These are phyloP conservation scores for Boletus semigastroideus DNA, from an alignment of 1,284 basidiomycete genomes.

Conservation along the genomic window DNA sequence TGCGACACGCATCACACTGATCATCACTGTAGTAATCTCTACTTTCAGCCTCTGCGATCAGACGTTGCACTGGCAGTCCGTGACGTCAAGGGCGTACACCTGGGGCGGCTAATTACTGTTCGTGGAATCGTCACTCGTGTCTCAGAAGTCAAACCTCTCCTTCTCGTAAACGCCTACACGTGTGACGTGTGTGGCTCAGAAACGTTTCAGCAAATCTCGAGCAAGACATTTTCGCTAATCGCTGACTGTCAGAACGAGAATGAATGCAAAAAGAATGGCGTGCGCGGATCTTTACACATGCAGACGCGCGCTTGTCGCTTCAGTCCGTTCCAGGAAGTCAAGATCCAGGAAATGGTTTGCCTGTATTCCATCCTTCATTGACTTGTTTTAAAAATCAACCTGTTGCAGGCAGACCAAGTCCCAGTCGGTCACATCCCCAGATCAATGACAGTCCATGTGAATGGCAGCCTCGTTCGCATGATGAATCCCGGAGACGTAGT, in stretches of 20 bases:
- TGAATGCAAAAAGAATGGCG: constrained; percentile 85
- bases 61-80: constrained; percentile 86
- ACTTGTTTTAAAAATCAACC: constrained; percentile 10
- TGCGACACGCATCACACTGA: constrained; percentile 18
- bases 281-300: constrained; percentile 93
- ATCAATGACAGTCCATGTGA: constrained; percentile 95
- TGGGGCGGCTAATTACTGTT: constrained; percentile 93
- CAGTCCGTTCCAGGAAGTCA: constrained; percentile 97
- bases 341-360: constrained; percentile 96
- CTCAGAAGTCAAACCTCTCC: constrained; percentile 96
- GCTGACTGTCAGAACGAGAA: constrained; percentile 81
- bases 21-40: constrained; percentile 71
- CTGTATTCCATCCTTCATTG: background rate
- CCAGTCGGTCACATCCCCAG: constrained; percentile 99
- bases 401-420: constrained; percentile 89
- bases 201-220: constrained; percentile 97
- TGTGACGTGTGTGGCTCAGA: constrained; percentile 98
- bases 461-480: constrained; percentile 85
- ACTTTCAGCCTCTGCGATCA: constrained; percentile 82
- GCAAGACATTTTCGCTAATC: constrained; percentile 89
- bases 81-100: constrained; percentile 80
- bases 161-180: constrained; percentile 97
- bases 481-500: constrained; percentile 98
- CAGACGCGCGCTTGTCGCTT: constrained; percentile 97
- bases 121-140: constrained; percentile 98